These are phyloP conservation scores for Pachysandra terminalis DNA, from an alignment of 164 flowering plant species.

Conservation along the genomic window DNA sequence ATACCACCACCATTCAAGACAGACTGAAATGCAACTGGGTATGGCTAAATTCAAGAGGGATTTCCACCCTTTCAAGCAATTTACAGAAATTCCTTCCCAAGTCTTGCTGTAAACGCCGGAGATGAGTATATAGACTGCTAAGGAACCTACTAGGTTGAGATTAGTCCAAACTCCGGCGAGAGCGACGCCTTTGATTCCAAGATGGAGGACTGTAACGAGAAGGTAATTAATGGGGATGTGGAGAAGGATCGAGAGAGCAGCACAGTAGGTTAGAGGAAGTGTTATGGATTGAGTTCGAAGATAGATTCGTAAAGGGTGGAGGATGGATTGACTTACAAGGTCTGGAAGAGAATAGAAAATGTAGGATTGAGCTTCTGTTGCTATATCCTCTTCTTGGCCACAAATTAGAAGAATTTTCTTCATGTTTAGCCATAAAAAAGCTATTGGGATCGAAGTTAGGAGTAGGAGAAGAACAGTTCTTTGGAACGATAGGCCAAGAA, in stretches of 20 bases:
- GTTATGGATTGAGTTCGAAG: slow-evolving; percentile 71
- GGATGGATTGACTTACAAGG: slow-evolving; percentile 47
- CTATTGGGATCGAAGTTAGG: slow-evolving; percentile 42
- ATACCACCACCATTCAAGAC: slow-evolving; percentile 94
- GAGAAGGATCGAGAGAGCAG: slow-evolving; percentile 45
- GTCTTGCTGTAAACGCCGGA: slow-evolving; percentile 49
- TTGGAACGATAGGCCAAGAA: slow-evolving; percentile 62
- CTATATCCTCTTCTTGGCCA: slow-evolving; percentile 55
- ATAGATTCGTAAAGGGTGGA: slow-evolving; percentile 73
- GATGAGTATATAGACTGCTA: slow-evolving; percentile 37
- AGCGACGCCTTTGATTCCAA: slow-evolving; percentile 70
- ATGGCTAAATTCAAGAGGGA: slow-evolving; percentile 49
- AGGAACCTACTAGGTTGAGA: slow-evolving; percentile 44
- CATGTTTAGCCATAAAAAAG: slow-evolving; percentile 63
- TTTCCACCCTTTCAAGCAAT: slow-evolving; percentile 47
- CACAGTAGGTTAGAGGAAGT: slow-evolving; percentile 62
- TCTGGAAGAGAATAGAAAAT: slow-evolving; percentile 65
- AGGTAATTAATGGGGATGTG: slow-evolving; percentile 71
- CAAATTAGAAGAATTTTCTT: slow-evolving; percentile 40
- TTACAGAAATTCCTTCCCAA: slow-evolving; percentile 46
- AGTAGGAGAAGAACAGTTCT: slow-evolving; percentile 55
- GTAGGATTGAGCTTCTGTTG: slow-evolving; percentile 50
- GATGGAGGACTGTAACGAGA: slow-evolving; percentile 44
- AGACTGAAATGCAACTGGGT: slow-evolving; percentile 78
- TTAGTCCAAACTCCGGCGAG: slow-evolving; percentile 55